These are phyloP conservation scores for Protomyces gravidus DNA, from an alignment of 1,139 yeast genomes.

Conservation along the genomic window DNA sequence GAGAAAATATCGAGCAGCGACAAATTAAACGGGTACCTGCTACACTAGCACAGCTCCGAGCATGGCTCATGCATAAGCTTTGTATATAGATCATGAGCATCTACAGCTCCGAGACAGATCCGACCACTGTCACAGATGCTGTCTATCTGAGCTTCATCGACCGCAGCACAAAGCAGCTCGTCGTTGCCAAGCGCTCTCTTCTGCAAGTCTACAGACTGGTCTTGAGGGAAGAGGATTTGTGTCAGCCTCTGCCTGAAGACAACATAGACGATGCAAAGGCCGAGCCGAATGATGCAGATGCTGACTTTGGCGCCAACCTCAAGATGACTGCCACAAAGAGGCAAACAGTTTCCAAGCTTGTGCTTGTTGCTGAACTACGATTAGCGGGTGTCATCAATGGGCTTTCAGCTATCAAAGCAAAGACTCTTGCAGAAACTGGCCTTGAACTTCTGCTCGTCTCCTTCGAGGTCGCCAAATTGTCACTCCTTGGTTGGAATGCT, in stretches of 20 bases:
- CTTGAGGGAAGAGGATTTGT: constrained; percentile 18
- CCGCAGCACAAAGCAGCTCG: constrained; percentile 19
- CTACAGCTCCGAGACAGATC: constrained; percentile 11
- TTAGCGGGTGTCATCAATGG: constrained; percentile 19
- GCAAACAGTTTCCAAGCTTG: constrained; percentile 16
- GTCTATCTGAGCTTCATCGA: constrained; percentile 2
- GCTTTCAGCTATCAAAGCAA: constrained; percentile 37
- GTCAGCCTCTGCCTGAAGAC: constrained; percentile 4
- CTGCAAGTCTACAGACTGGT: constrained; percentile 30
- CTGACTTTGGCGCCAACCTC: constrained; percentile 10
- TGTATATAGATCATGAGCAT: constrained; percentile 4
- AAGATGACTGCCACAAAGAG: constrained; percentile 16
- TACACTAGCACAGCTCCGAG: neutral
- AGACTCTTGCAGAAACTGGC: constrained; percentile 50
- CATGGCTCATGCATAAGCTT: neutral
- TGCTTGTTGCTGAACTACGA: constrained; percentile 15
- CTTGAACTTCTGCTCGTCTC: constrained; percentile 57
- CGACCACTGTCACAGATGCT: constrained; percentile 13
- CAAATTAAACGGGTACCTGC: too few species aligned
- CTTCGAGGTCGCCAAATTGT: constrained; percentile 71
- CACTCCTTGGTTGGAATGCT: constrained; percentile 69
- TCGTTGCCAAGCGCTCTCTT: constrained; percentile 29
- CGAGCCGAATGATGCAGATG: constrained; percentile 8
- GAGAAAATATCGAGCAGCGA: too few species aligned
- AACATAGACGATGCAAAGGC: constrained; percentile 6